Evolutionary conservation across 306 rosid species (phyloP).

Genomic region (Cucumis hystrix): DNA sequence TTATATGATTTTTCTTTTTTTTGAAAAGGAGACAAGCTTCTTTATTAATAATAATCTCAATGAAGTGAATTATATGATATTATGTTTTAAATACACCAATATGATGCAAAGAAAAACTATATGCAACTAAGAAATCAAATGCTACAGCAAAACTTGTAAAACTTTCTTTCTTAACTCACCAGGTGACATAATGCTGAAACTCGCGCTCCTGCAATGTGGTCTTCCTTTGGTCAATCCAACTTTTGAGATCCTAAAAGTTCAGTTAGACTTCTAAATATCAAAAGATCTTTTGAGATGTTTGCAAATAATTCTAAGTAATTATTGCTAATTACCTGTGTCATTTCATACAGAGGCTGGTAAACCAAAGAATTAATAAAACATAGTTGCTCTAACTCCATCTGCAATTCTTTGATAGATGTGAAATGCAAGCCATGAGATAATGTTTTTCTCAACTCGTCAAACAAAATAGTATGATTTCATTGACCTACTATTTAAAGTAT

Average conservation of each 20-base stretch:
- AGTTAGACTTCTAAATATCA: conserved; percentile 12
- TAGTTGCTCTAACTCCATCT: conserved; percentile 62
- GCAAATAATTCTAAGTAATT: conserved; percentile 7
- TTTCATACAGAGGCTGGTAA: conserved; percentile 76
- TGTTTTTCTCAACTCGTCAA: conserved; percentile 3
- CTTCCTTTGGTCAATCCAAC: conserved; percentile 73
- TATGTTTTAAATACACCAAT: background rate
- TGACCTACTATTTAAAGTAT: conserved; percentile 62
- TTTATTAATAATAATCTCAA: too few relatives aligned
- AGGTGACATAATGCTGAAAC: conserved; percentile 71
- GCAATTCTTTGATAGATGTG: conserved; percentile 44
- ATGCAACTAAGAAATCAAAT: background rate
- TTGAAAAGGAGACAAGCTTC: too few relatives aligned
- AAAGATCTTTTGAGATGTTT: background rate
- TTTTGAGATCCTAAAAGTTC: conserved; percentile 53
- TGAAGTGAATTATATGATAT: background rate
- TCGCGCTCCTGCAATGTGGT: conserved; percentile 54
- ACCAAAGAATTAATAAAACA: conserved; percentile 35
- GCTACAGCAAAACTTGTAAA: background rate
- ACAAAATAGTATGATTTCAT: conserved; percentile 4
- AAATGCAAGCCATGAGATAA: conserved; percentile 9
- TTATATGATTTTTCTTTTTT: too few relatives aligned
- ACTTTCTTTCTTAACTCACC: conserved; percentile 30
- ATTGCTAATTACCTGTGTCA: conserved; percentile 52
- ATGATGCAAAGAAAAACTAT: background rate